phyloP scores from a whole-genome alignment of 2,329 filamentous ascomycete genomes.

The Exophiala spinifera region DNA sequence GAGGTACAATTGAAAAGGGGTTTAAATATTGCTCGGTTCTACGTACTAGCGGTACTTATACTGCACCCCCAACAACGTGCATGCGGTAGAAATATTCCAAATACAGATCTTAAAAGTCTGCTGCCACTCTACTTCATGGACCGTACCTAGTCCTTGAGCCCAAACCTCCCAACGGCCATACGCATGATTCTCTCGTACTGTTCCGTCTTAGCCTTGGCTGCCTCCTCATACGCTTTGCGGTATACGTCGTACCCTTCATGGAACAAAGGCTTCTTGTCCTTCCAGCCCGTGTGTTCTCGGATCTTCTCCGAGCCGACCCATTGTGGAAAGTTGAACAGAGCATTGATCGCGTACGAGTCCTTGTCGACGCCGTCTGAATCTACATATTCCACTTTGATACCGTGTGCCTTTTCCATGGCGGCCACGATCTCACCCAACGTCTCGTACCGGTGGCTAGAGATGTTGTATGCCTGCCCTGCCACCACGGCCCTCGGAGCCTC shows the following conservation, averaged over 20 bases:
- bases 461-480: constrained; percentile 45
- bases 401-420: constrained; percentile 44
- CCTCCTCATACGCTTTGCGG: constrained; percentile 18
- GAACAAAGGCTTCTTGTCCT: constrained; percentile 21
- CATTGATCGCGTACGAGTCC: constrained; percentile 11
- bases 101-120: no score
- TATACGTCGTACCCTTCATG: constrained; percentile 22
- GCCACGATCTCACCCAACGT: constrained; percentile 40
- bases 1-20: no score
- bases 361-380: constrained; percentile 27
- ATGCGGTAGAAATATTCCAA: no score
- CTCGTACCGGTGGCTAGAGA: constrained; percentile 47
- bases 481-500: constrained; percentile 33
- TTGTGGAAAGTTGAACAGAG: constrained; percentile 21
- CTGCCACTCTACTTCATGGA: no score
- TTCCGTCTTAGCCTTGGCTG: constrained; percentile 4
- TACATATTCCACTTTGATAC: constrained; percentile 33
- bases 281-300: constrained; percentile 20
- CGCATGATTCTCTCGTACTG: constrained; percentile 3
- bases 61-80: no score
- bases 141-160: not conserved
- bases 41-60: no score
- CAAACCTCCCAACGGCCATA: not conserved
- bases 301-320: constrained; percentile 26
- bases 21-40: no score